Conservation (phyloP, 257 asterid species). For the Apocynum venetum region DNA sequence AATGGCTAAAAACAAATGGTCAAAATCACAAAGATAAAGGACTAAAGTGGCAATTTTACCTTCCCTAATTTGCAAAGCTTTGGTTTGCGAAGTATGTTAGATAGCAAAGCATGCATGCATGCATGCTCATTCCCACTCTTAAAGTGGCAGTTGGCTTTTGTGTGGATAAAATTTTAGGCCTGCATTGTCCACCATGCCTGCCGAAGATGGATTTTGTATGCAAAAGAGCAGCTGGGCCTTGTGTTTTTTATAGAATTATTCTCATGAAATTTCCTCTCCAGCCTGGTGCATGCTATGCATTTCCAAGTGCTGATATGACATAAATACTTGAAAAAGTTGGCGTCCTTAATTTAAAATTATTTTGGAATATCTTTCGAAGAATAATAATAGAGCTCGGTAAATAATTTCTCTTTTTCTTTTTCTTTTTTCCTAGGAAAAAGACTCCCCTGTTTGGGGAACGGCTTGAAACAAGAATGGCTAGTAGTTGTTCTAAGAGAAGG, state of each 20-base stretch:
- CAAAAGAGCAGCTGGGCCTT: neutral
- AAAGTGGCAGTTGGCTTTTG: neutral
- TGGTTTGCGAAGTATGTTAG: neutral
- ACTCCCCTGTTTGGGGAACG: too few relatives aligned
- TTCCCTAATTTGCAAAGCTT: neutral
- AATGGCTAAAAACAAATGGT: too few relatives aligned
- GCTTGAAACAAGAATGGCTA: too few relatives aligned
- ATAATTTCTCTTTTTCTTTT: too few relatives aligned
- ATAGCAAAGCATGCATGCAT: neutral
- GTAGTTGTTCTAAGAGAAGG: too few relatives aligned
- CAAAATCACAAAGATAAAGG: too few relatives aligned
- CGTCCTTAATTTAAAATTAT: neutral
- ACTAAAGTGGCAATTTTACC: too few relatives aligned
- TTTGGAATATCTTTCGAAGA: neutral
- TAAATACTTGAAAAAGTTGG: neutral
- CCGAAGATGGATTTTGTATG: neutral
- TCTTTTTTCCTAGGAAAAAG: too few relatives aligned
- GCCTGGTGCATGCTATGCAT: neutral
- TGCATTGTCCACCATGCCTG: neutral
- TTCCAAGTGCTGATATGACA: too few relatives aligned
- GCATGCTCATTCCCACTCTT: neutral
- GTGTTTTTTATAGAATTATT: neutral
- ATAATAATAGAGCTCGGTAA: neutral
- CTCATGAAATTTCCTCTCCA: neutral
- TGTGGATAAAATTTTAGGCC: neutral